These are phyloP conservation scores for Jatropha curcas DNA, from an alignment of 345 rosid species.

Conservation along the genomic window DNA sequence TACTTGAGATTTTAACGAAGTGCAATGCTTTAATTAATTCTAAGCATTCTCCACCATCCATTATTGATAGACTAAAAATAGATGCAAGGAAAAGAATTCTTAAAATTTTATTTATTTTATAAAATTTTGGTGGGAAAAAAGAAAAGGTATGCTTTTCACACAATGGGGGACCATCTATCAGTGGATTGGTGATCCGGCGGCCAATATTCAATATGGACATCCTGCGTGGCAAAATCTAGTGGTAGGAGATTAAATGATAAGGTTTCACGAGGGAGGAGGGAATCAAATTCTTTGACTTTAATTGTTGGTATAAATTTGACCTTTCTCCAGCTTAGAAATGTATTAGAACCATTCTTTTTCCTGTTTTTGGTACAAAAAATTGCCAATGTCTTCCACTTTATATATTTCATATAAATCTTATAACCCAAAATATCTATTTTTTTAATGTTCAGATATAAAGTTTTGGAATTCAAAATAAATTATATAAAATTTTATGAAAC, in stretches of 20 bases:
- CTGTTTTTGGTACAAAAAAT: no score
- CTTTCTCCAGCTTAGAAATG: neutral
- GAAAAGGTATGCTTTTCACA: neutral
- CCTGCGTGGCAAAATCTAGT: neutral
- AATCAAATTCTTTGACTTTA: constrained; percentile 19
- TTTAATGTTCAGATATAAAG: no score
- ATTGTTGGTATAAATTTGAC: neutral
- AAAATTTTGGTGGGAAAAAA: no score
- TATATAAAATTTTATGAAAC: no score
- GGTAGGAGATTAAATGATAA: neutral
- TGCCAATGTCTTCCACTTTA: neutral
- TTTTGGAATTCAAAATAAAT: no score
- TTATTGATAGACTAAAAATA: neutral
- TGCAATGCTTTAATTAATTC: no score
- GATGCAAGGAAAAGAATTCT: neutral
- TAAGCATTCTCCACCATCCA: neutral
- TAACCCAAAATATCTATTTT: no score
- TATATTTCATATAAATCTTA: neutral
- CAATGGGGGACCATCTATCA: neutral
- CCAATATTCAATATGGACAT: neutral
- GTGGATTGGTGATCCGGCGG: neutral
- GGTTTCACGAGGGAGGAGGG: neutral
- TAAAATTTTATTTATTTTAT: neutral
- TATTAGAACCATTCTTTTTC: constrained; percentile 9
- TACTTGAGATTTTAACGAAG: no score